These are phyloP conservation scores for Solanum phureja DNA, from an alignment of 257 asterid species.

Conservation along the genomic window DNA sequence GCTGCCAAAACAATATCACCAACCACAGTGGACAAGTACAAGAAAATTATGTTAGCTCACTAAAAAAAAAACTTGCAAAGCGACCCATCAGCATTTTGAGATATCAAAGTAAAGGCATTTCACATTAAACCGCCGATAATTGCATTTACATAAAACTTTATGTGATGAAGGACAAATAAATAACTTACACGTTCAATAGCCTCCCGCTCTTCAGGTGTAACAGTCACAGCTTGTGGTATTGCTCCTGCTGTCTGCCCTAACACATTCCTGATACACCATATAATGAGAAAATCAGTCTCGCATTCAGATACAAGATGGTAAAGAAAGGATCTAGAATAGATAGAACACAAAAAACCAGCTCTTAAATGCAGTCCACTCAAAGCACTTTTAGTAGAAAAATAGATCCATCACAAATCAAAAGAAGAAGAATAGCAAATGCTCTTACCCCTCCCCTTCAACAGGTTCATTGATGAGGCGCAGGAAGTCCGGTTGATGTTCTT, in stretches of 20 bases:
- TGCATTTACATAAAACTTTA: neutral
- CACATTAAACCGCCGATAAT: neutral
- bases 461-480: slow-evolving; percentile 86
- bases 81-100: neutral
- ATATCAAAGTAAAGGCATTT: neutral
- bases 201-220: slow-evolving; percentile 85
- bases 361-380: neutral
- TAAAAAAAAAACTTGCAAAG: neutral
- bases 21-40: neutral
- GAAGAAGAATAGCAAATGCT: neutral
- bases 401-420: neutral
- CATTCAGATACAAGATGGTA: neutral
- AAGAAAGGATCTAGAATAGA: neutral
- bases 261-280: slow-evolving; percentile 35
- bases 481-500: slow-evolving; percentile 89
- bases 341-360: neutral
- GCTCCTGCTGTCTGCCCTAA: slow-evolving; percentile 69
- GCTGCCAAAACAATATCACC: slow-evolving; percentile 41
- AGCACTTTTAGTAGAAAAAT: neutral
- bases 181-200: slow-evolving; percentile 79
- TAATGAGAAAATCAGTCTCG: neutral
- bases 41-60: neutral
- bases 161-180: neutral
- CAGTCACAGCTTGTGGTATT: slow-evolving; percentile 77
- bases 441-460: slow-evolving; percentile 81